Evolutionary conservation across 2,329 filamentous ascomycete species (phyloP), one percentile per base, ranked within the genome.

Genomic region (Leptodontidium sp.): DNA sequence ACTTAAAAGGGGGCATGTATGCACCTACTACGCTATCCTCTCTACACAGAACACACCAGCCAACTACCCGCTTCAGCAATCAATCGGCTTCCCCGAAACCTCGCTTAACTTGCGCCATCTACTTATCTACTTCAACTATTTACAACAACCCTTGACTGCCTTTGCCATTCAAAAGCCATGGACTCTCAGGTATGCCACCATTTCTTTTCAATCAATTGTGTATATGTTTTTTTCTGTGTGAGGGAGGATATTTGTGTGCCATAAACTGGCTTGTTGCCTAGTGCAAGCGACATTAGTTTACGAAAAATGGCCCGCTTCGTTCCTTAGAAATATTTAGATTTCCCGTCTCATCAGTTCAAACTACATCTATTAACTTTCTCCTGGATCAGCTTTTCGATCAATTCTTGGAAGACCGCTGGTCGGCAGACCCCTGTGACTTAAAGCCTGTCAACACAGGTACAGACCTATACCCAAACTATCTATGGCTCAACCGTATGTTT

Each of bases 171-270:
- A 15, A 57, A 43, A 53, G 62, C 50, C 49, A 64, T 64, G 62
- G 62, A 64, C 21, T 43, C 62, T 57, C 62, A 64, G 62, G 62
- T 64, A 64, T 55, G 40, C 59, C 6, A 49, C 43, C 43, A n/a
- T 62, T 49, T 26, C 43, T 35, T 62, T 62, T 49, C 59, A 49
- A 62, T 26, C 26, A 26, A 12, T 47, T 62, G 59, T 62, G 21
- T 62, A 53, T 53, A 53, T 53, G 50, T 53, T 53, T 53, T 53
- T 17, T 62, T 21, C 59, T 29, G 4, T 62, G 40, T 5, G 50
- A 49, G n/a, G 14, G 59, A 50, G 21, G 21, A 1, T 9, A 49
- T 26, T 62, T 32, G 35, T 32, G 43, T 50, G 40, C n/a, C 38
- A 29, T 62, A 62, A 49, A 47, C 59, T 62, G 5, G 11, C 43